These are phyloP conservation scores for Gentiana macrophylla DNA, from an alignment of 257 asterid species.

Conservation along the genomic window DNA sequence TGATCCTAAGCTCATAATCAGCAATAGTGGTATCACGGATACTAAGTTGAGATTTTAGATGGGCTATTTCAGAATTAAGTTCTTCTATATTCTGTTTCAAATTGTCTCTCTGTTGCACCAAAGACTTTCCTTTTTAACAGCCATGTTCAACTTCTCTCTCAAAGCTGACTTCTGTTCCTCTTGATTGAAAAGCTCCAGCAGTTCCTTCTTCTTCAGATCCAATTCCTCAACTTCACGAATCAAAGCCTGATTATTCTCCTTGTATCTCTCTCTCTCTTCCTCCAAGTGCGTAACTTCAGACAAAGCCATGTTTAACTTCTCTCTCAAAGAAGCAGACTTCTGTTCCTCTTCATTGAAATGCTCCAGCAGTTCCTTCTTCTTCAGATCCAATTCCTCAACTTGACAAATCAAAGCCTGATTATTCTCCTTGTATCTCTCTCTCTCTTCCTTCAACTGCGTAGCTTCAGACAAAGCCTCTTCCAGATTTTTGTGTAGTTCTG, in stretches of 20 bases:
- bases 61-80: conserved; percentile 49
- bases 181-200: too few species aligned
- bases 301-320: too few species aligned
- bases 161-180: too few species aligned
- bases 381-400: conserved; percentile 43
- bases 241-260: too few species aligned
- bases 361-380: conserved; percentile 55
- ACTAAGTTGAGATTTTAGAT: conserved; percentile 43
- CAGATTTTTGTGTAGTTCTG: conserved; percentile 25
- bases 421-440: conserved; percentile 27
- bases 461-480: conserved; percentile 39
- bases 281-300: too few species aligned
- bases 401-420: conserved; percentile 45
- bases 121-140: conserved; percentile 84
- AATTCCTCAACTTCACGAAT: too few species aligned
- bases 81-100: conserved; percentile 76
- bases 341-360: conserved; percentile 70
- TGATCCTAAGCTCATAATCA: conserved; percentile 46
- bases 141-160: too few species aligned
- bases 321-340: conserved; percentile 69
- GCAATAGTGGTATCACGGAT: conserved; percentile 36
- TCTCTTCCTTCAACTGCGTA: conserved; percentile 60
- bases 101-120: conserved; percentile 83
- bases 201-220: too few species aligned
- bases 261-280: too few species aligned